phyloP scores from a whole-genome alignment of 192 early-diverging fungal genomes.

The Powellomyces hirtus region DNA sequence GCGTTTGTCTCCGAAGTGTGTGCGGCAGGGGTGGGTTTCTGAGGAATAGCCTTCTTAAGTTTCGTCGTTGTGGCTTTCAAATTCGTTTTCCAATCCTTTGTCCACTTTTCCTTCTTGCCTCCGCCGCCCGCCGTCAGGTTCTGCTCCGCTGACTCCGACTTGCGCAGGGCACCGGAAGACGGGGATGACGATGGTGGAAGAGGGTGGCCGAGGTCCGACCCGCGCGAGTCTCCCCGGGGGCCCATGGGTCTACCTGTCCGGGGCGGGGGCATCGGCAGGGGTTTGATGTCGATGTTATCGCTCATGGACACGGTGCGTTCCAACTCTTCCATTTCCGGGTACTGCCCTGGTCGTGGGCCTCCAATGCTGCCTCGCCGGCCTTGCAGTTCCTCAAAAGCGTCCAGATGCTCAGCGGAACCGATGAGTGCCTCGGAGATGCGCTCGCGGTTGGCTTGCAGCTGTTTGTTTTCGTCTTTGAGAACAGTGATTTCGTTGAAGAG shows the following conservation, averaged over 20 bases:
- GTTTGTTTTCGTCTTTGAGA: slow-evolving; percentile 8
- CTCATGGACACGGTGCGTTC: slow-evolving; percentile 5
- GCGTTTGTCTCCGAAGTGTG: background rate
- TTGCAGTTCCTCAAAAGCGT: background rate
- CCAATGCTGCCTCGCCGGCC: too few relatives aligned
- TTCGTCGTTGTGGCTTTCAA: slow-evolving; percentile 12
- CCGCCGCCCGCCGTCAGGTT: background rate
- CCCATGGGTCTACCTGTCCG: background rate
- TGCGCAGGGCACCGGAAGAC: background rate
- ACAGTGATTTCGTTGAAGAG: slow-evolving; percentile 8
- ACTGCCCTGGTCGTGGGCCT: background rate
- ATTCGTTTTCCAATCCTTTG: slow-evolving; percentile 23
- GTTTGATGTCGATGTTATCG: slow-evolving; percentile 1
- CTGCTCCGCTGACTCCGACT: background rate
- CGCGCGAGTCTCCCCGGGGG: background rate
- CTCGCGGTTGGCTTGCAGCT: background rate
- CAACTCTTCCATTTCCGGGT: slow-evolving; percentile 22
- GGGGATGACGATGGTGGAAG: too few relatives aligned
- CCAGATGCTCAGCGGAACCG: slow-evolving; percentile 7
- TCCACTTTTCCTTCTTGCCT: slow-evolving; percentile 5
- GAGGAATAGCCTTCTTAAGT: slow-evolving; percentile 17
- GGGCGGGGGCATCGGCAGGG: slow-evolving; percentile 3
- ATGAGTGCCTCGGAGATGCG: slow-evolving; percentile 18
- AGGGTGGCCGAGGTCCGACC: too few relatives aligned
- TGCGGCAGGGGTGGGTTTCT: background rate